Evolutionary conservation across 352 stramenopile genomes (phyloP).

Genomic region (Globisporangium takayamanum): DNA sequence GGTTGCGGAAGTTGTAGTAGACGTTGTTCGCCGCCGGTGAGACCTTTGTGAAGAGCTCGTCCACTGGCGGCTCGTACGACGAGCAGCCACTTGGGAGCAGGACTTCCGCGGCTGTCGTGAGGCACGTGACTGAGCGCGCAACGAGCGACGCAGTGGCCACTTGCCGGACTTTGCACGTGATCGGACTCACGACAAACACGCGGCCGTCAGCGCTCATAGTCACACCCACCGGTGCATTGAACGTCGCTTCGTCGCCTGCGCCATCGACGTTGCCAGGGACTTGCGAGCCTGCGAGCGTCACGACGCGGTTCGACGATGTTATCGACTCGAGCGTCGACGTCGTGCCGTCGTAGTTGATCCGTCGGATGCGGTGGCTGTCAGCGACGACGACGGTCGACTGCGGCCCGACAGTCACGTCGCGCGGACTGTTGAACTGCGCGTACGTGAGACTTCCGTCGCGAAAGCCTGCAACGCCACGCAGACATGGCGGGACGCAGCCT

Average conservation of each 20-base stretch:
- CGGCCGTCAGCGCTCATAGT: constrained; percentile 82
- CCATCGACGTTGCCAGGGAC: constrained; percentile 75
- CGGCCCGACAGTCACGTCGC: constrained; percentile 81
- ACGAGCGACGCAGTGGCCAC: constrained; percentile 70
- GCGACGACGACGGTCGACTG: constrained; percentile 84
- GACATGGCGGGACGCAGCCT: constrained; percentile 86
- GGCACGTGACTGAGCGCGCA: constrained; percentile 62
- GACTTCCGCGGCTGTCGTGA: constrained; percentile 74
- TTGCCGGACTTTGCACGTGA: constrained; percentile 85
- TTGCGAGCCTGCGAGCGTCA: constrained; percentile 87
- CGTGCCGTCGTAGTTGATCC: constrained; percentile 63
- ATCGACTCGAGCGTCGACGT: constrained; percentile 64
- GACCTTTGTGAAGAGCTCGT: constrained; percentile 76
- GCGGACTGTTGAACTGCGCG: constrained; percentile 90
- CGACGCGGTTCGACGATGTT: constrained; percentile 64
- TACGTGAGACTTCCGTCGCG: constrained; percentile 82
- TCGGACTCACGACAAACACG: constrained; percentile 89
- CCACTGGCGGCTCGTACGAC: constrained; percentile 91
- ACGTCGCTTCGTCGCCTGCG: constrained; percentile 77
- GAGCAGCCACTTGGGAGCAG: constrained; percentile 90
- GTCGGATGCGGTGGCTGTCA: constrained; percentile 86
- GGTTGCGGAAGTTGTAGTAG: constrained; percentile 88
- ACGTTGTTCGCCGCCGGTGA: constrained; percentile 86
- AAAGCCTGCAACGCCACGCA: constrained; percentile 84
- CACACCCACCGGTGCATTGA: constrained; percentile 86